Evolutionary conservation across 768 basidiomycete species (phyloP), one percentile per base, ranked within the genome.

Genomic region (Roridomyces roridus): DNA sequence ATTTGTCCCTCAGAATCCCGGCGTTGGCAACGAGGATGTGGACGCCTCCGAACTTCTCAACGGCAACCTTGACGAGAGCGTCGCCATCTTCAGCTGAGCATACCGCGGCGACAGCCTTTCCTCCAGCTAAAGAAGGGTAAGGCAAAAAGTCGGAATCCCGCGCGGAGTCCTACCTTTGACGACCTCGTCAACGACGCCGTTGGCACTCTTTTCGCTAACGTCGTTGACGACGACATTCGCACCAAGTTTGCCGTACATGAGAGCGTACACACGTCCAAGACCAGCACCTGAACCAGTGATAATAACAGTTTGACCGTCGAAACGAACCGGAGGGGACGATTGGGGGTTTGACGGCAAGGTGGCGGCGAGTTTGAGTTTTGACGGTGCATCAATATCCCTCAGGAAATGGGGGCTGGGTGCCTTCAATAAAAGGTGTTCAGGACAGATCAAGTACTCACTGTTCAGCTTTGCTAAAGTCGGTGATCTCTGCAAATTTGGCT

Each of bases 161-260:
- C 6, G 15, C 11, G 41, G 11, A 11, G 29, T 34, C 79, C 39
- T 46, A 92, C 94, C 86, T 71, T 87, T 84, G 57, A 83, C 80
- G 55, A 98, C 85, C 69, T 98, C 95, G n/a, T 88, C 83, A 17
- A 93, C 94, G 2, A 98, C 95, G 8, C 82, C 75, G 20, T 85
- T 84, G 7, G 95, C 95, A 2, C 84, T 88, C 64, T 94, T 92
- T 67, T 88, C 89, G 69, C 82, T 94, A 43, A 98, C 88, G 67
- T 99, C 97, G 70, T 98, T 99, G 39, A 98, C 86, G 41, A 98
- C 91, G 28, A 99, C 92, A 65, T 97, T 97, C 10, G 94, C 96
- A n/a, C 97, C 96, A 9, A 96, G 85, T 50, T 84, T 86, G 23
- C 83, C 92, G 68, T 90, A 98, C 91, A 98, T 92, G 39, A 89